Evolutionary conservation across 768 basidiomycete species (phyloP).

Genomic region (Trametes meyenii): DNA sequence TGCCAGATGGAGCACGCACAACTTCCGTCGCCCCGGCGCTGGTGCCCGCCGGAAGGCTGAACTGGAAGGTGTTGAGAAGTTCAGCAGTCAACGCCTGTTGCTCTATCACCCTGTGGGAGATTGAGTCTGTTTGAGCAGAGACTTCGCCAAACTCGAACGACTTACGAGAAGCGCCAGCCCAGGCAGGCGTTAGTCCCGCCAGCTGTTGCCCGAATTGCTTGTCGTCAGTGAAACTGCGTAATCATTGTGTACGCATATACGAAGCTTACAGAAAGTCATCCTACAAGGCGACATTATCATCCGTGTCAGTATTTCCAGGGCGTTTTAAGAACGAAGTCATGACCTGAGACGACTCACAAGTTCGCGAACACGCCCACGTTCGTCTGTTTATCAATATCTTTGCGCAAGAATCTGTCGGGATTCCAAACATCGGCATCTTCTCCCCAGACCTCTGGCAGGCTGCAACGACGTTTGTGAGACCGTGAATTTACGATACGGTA

Average conservation of each 20-base stretch:
- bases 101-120: constrained; percentile 32
- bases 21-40: too few relatives aligned
- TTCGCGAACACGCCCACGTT: constrained; percentile 22
- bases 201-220: background rate
- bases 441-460: constrained; percentile 21
- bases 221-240: too few relatives aligned
- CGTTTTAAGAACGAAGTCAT: background rate
- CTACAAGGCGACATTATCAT: too few relatives aligned
- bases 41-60: constrained; percentile 29
- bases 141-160: too few relatives aligned
- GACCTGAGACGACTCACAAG: constrained; percentile 19
- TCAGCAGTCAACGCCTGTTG: constrained; percentile 36
- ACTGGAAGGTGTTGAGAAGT: constrained; percentile 39
- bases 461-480: background rate
- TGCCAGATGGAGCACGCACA: too few relatives aligned
- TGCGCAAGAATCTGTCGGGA: constrained; percentile 12
- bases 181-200: constrained; percentile 20
- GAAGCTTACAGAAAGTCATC: too few relatives aligned
- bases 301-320: too few relatives aligned
- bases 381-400: constrained; percentile 16
- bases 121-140: too few relatives aligned
- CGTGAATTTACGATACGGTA: too few relatives aligned
- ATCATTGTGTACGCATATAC: too few relatives aligned
- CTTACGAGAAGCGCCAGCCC: constrained; percentile 24
- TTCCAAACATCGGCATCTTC: constrained; percentile 20